Evolutionary conservation across 345 rosid genomes (phyloP).

Genomic region (Gossypium herbaceum): DNA sequence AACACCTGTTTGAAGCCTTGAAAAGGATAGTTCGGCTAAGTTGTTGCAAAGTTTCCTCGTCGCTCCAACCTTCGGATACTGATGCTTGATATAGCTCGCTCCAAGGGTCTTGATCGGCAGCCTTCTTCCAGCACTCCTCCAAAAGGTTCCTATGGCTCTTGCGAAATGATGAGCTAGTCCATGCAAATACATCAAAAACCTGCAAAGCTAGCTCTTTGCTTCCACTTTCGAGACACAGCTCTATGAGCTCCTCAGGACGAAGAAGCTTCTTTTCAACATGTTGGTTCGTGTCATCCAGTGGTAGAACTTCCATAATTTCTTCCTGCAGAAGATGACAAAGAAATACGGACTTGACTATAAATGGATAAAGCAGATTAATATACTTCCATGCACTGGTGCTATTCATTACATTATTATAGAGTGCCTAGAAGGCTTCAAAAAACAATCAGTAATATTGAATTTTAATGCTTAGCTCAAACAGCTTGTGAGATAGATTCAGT

Average conservation of each 20-base stretch:
- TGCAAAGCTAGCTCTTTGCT: conserved; percentile 49
- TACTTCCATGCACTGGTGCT: not conserved
- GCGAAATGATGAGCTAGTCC: conserved; percentile 77
- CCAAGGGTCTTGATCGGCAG: conserved; percentile 80
- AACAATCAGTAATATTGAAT: not conserved
- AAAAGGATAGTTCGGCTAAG: conserved; percentile 63
- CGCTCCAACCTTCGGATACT: conserved; percentile 74
- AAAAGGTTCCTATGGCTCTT: conserved; percentile 63
- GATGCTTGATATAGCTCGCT: conserved; percentile 59
- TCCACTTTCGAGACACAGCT: conserved; percentile 53
- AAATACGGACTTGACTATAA: not conserved
- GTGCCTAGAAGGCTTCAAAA: not conserved
- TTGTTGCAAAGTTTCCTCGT: conserved; percentile 64
- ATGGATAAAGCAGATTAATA: not conserved
- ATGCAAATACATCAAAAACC: conserved; percentile 83
- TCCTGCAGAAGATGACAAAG: conserved; percentile 42
- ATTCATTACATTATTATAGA: not conserved
- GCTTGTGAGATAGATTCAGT: not conserved
- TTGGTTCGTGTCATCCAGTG: conserved; percentile 34
- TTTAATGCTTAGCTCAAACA: too few relatives aligned
- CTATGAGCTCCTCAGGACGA: conserved; percentile 70
- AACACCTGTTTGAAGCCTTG: conserved; percentile 70
- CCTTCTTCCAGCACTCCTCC: conserved; percentile 89
- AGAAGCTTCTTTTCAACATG: conserved; percentile 37
- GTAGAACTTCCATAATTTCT: conserved; percentile 46